Evolutionary conservation across 768 basidiomycete genomes (phyloP).

Genomic region (Boletellus emodensis): DNA sequence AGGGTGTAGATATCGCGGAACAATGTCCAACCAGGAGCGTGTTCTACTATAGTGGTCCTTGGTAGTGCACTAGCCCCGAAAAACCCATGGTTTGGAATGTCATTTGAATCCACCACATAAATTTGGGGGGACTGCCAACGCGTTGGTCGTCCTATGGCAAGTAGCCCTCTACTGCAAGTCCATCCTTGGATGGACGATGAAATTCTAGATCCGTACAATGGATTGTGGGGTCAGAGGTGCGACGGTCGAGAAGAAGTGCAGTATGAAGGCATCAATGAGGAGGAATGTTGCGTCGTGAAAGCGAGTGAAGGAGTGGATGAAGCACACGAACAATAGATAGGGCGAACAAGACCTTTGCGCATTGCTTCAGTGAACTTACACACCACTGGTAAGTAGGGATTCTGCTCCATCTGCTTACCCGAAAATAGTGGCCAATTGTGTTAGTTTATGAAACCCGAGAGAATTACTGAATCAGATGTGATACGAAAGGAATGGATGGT

Average conservation of each 20-base stretch:
- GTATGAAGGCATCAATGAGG: conserved; percentile 51
- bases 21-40: conserved; percentile 82
- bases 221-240: conserved; percentile 29
- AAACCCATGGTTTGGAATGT: neutral
- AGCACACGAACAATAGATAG: neutral
- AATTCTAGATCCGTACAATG: conserved; percentile 28
- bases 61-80: conserved; percentile 33
- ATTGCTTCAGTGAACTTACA: neutral
- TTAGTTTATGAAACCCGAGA: no score
- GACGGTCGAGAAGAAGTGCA: conserved; percentile 50
- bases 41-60: conserved; percentile 53
- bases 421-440: no score
- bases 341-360: neutral
- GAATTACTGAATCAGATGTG: no score
- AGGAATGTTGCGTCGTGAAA: conserved; percentile 60
- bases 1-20: conserved; percentile 75
- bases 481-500: no score
- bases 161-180: neutral
- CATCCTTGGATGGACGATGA: conserved; percentile 7
- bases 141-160: neutral
- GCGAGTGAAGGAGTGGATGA: conserved; percentile 33
- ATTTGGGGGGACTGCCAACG: neutral
- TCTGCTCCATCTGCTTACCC: no score
- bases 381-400: neutral
- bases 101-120: neutral